phyloP scores from a whole-genome alignment of 352 stramenopile genomes.

The Phytophthora fragariae region DNA sequence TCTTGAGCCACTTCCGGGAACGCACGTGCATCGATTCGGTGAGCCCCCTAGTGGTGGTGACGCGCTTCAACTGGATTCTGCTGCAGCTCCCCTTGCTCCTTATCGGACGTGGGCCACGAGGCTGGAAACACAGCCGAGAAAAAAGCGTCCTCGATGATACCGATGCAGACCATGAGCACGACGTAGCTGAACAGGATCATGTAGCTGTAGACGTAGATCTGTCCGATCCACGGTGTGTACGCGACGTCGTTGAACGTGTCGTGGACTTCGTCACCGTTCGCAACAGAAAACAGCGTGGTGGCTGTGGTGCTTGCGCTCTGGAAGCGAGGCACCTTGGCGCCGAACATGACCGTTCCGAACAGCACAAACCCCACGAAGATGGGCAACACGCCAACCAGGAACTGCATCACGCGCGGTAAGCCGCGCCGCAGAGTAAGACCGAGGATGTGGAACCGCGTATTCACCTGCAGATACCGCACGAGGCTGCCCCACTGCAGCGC shows the following conservation, averaged over 20 bases:
- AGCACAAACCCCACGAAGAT: conserved; percentile 89
- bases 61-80: conserved; percentile 6
- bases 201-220: conserved; percentile 90
- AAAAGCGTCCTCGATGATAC: conserved; percentile 90
- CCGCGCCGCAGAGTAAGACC: conserved; percentile 75
- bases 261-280: conserved; percentile 90
- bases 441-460: conserved; percentile 79
- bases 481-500: conserved; percentile 79
- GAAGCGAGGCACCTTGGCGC: conserved; percentile 81
- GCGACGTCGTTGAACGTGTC: conserved; percentile 83
- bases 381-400: conserved; percentile 84
- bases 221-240: conserved; percentile 75
- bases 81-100: conserved; percentile 10
- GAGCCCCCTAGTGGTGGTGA: conserved; percentile 8
- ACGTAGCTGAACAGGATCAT: conserved; percentile 91
- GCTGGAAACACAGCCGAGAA: conserved; percentile 83
- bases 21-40: not conserved
- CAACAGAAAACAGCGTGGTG: conserved; percentile 86
- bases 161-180: conserved; percentile 91
- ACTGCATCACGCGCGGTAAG: conserved; percentile 76
- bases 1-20: not conserved
- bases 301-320: conserved; percentile 66
- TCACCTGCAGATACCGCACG: conserved; percentile 78
- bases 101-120: conserved; percentile 52
- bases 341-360: conserved; percentile 90